phyloP scores from a whole-genome alignment of 371 early-diverging fungal genomes.

The Mortierella sp. region DNA sequence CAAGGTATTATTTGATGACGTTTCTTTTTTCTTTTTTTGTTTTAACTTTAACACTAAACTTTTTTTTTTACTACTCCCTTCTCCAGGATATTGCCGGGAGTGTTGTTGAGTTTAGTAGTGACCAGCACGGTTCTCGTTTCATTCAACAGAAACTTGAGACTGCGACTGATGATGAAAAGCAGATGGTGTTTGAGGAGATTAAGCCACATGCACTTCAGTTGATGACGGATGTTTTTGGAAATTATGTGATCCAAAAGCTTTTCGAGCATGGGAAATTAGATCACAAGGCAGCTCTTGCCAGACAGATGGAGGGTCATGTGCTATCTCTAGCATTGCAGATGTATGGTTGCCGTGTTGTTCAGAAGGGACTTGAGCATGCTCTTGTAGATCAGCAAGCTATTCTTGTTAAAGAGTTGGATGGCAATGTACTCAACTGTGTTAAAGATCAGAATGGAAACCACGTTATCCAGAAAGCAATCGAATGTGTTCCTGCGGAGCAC shows the following conservation, averaged over 20 bases:
- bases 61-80: neutral
- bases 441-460: conserved; percentile 99
- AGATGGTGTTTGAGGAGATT: conserved; percentile 97
- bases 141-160: conserved; percentile 99
- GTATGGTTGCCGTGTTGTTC: conserved; percentile 99
- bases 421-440: conserved; percentile 96
- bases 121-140: conserved; percentile 99
- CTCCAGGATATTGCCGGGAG: conserved; percentile 89
- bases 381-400: conserved; percentile 89
- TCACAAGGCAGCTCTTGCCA: conserved; percentile 90
- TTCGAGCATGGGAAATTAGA: conserved; percentile 95
- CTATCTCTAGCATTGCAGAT: conserved; percentile 96
- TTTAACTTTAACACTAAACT: neutral
- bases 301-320: conserved; percentile 96
- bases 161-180: conserved; percentile 93
- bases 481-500: conserved; percentile 94
- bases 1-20: conserved; percentile 58
- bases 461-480: conserved; percentile 99
- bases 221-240: conserved; percentile 99
- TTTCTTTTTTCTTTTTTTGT: neutral
- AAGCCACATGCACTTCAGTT: conserved; percentile 92
- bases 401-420: conserved; percentile 94
- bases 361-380: conserved; percentile 97
- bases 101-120: conserved; percentile 98
- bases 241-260: conserved; percentile 99